phyloP scores from a whole-genome alignment of 1,139 yeast species.

The Meyerozyma guilliermondii region DNA sequence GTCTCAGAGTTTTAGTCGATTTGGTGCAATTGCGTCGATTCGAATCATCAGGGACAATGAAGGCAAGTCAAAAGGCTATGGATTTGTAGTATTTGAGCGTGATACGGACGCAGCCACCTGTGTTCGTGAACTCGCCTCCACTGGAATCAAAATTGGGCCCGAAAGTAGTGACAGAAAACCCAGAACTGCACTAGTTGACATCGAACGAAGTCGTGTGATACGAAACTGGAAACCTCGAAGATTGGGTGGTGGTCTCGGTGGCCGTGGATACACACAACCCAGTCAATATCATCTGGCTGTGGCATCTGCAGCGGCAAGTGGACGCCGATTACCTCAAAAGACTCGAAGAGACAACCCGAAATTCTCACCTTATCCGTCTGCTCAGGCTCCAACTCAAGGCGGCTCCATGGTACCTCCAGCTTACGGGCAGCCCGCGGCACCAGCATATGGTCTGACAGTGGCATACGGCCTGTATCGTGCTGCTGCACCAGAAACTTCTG shows the following conservation, averaged over 20 bases:
- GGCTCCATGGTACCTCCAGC: not conserved
- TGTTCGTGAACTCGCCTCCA: constrained; percentile 52
- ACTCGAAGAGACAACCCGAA: not conserved
- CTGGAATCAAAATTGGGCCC: constrained; percentile 31
- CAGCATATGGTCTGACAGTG: not conserved
- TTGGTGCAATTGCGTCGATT: constrained; percentile 66
- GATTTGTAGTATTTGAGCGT: constrained; percentile 67
- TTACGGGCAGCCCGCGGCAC: not conserved
- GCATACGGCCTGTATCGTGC: constrained; percentile 1
- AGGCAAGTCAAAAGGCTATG: constrained; percentile 74
- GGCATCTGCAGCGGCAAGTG: constrained; percentile 1
- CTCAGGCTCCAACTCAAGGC: not conserved
- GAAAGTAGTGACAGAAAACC: not conserved
- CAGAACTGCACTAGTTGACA: constrained; percentile 65
- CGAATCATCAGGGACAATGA: constrained; percentile 58
- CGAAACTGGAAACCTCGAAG: constrained; percentile 74
- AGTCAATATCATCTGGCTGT: constrained; percentile 4
- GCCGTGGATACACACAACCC: constrained; percentile 11
- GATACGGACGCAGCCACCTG: constrained; percentile 57
- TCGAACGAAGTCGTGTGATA: constrained; percentile 75
- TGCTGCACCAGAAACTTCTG: not conserved
- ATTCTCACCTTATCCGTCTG: not conserved
- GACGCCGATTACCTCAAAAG: not conserved
- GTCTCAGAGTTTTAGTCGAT: constrained; percentile 54
- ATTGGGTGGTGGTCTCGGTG: constrained; percentile 62